Base-by-base conservation (phyloP, 2,329 filamentous ascomycete genomes). In the Didymellaceae sp. region DNA sequence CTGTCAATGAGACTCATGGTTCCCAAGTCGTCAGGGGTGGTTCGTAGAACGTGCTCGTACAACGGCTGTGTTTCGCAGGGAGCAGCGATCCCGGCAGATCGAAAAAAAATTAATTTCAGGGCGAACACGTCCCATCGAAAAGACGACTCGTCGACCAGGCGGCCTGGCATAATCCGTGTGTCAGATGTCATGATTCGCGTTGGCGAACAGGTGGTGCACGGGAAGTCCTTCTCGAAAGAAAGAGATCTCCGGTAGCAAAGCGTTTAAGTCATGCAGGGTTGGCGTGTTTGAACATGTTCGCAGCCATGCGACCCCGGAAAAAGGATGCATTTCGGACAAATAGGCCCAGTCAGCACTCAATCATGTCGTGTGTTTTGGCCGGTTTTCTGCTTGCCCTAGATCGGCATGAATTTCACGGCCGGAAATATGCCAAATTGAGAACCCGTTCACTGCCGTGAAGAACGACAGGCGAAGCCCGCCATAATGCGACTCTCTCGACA, bases 251-350 rank as follows among this genome's bases (percentile, higher is more conserved):
- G 54, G 48, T 38, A 52, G 47, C 24, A 48, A 30, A 13, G 46
- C 34, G 40, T 34, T 39, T 44, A 9, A 34, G 16, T 18, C 43
- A 51, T 56, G 41, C 45, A 45, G 42, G 48, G 48, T 41, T 52
- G 46, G 28, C 35, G 33, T 52, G 61, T 67, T 62, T 60, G 61
- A 58, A 61, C 58, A 59, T 64, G 63, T 67, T 66, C 63, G 62
- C 63, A 65, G 57, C 41, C 32, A 55, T 54, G 55, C 46, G 41
- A 37, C 51, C 50, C 52, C 45, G 40, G 43, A 40, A 51, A 47
- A 49, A 56, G 55, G 38, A 48, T 46, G 37, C 38, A 45, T 46
- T 33, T 38, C 42, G 48, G 48, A 26, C 31, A 43, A 31, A 42
- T 41, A 37, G 31, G 28, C 10, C 43, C 42, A 30, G 42, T 17